These are phyloP conservation scores for Boletus speciosus DNA, from an alignment of 768 basidiomycete species.

Conservation along the genomic window DNA sequence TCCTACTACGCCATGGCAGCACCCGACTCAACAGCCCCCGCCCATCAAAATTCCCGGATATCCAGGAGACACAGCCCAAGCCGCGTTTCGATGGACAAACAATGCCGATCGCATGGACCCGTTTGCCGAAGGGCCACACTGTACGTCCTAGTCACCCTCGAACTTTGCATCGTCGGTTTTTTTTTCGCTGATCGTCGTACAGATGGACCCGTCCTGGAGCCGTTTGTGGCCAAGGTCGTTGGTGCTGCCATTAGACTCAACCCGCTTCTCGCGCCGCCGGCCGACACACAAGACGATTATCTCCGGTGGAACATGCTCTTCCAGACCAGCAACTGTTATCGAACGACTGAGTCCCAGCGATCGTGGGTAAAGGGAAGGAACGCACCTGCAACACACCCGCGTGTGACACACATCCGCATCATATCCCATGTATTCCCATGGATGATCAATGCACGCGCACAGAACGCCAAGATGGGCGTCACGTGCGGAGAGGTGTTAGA, in stretches of 20 bases:
- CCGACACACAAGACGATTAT: conserved; percentile 43
- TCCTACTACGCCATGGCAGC: conserved; percentile 21
- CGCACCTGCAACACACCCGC: conserved; percentile 64
- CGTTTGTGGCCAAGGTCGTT: conserved; percentile 52
- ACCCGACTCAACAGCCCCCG: conserved; percentile 25
- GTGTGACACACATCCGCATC: conserved; percentile 49
- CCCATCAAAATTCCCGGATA: conserved; percentile 22
- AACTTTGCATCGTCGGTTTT: neutral
- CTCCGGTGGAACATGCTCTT: conserved; percentile 78
- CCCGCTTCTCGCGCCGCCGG: conserved; percentile 53
- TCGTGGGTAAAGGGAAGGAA: conserved; percentile 68
- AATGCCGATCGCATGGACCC: conserved; percentile 32
- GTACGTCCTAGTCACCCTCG: conserved; percentile 28
- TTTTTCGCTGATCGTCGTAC: conserved; percentile 5
- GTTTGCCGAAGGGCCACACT: conserved; percentile 41
- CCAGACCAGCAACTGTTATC: conserved; percentile 53
- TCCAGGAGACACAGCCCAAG: conserved; percentile 23
- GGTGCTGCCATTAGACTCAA: conserved; percentile 50
- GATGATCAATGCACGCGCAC: conserved; percentile 48
- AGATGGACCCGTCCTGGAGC: conserved; percentile 72
- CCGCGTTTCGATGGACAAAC: conserved; percentile 29
- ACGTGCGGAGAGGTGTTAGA: conserved; percentile 69
- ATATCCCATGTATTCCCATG: conserved; percentile 55
- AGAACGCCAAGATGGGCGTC: conserved; percentile 47
- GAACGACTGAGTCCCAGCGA: conserved; percentile 55